phyloP scores from a whole-genome alignment of 257 asterid genomes.

The Echium plantagineum region DNA sequence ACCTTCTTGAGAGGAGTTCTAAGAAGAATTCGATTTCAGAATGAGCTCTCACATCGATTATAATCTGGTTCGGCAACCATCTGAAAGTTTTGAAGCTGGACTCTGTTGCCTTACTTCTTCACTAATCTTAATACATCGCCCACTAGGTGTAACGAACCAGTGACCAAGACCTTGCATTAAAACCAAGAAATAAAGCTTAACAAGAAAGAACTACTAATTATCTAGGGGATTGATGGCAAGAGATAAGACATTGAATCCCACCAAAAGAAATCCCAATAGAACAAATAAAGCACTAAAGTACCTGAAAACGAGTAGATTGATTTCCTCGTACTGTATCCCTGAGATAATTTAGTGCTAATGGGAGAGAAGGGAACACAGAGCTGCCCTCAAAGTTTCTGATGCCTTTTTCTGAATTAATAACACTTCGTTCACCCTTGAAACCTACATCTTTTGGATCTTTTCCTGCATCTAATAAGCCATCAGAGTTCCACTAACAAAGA shows the following conservation, averaged over 20 bases:
- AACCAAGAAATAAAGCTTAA: neutral
- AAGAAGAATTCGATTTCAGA: neutral
- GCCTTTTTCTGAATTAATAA: constrained; percentile 31
- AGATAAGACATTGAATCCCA: neutral
- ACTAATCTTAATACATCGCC: constrained; percentile 61
- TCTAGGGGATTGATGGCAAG: no score
- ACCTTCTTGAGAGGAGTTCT: no score
- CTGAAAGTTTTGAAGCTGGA: neutral
- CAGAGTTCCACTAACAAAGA: neutral
- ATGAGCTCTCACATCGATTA: neutral
- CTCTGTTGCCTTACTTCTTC: constrained; percentile 38
- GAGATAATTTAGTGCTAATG: constrained; percentile 67
- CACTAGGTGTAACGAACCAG: constrained; percentile 71
- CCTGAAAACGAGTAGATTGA: constrained; percentile 60
- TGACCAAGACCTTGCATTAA: constrained; percentile 53
- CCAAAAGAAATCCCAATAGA: neutral
- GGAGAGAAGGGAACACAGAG: constrained; percentile 59
- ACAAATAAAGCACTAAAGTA: constrained; percentile 11
- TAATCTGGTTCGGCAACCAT: neutral
- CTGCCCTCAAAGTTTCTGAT: constrained; percentile 36
- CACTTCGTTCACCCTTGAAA: constrained; percentile 26
- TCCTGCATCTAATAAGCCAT: constrained; percentile 27
- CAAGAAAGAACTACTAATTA: neutral
- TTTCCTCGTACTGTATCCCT: constrained; percentile 41
- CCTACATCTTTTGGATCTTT: constrained; percentile 36